Base-by-base conservation (phyloP, 257 asterid species). In the Primulina huaijiensis region DNA sequence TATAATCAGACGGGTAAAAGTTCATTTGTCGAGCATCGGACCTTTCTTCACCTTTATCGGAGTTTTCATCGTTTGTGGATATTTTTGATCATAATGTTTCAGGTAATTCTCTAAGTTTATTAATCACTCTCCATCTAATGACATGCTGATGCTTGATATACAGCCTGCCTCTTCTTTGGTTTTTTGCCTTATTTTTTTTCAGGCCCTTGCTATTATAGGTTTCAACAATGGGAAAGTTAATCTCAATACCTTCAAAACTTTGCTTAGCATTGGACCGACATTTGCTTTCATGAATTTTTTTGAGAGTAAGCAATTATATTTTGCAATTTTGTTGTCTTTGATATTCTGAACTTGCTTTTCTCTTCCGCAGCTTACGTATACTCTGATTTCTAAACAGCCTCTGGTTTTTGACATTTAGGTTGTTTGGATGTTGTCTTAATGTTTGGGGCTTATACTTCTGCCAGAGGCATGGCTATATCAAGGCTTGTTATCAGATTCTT, bases 11-110 rank as follows among this genome's bases (percentile, higher is more conserved):
- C 96, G 23, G 95, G 90, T 35, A 93, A 93, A 85, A 90, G 96
- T 81, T 82, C 96, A 67, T 93, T 90, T 78, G 99, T 93, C 72
- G 99, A 93, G 82, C 99, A 93, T 82, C 90, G 99, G 53, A 90
- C 99, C 55, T 93, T 87, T 74, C 89, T 93, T 71, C 99, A 93
- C 79, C 79, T 93, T 74, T 93, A 89, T 79, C 89, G 96, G 75
- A 90, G 99, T 82, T 93, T 93, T 77, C 99, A 93, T 82, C 99
- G 99, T 67, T 17, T 93, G 89, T 93, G 99, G 99, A 90, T 93
- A 67, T 93, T 93, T 81, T 83, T 93, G 86, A 70, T 64, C 61
- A 76, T 88, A 71, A 93, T 93, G 99, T 93, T 93, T 85, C 99
- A 93, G 99, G 99, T 89, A 70, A 72, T 65, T 72, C 63, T 75